Conservation (phyloP, 2,329 filamentous ascomycete species). For the Bipolaris bicolor region DNA sequence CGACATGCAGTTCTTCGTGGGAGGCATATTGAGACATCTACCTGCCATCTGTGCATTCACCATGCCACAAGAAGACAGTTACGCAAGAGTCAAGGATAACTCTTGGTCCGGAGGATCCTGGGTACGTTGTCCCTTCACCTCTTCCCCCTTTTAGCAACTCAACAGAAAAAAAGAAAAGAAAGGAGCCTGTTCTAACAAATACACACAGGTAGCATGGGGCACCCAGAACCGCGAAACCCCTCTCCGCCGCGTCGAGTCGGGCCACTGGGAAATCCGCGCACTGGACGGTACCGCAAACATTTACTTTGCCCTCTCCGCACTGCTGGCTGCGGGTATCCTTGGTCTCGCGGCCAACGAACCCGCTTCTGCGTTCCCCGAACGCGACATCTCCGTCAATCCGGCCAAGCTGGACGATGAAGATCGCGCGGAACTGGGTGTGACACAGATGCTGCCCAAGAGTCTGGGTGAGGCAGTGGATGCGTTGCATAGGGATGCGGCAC, state of each 20-base stretch:
- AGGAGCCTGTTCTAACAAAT: background rate
- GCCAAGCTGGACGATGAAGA: slow-evolving; percentile 44
- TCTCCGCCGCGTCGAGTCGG: slow-evolving; percentile 68
- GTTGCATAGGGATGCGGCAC: slow-evolving; percentile 56
- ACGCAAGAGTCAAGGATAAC: slow-evolving; percentile 70
- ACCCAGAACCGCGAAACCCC: slow-evolving; percentile 80
- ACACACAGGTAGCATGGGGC: slow-evolving; percentile 79
- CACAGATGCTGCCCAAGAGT: slow-evolving; percentile 59
- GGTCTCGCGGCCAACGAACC: slow-evolving; percentile 56
- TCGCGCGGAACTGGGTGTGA: slow-evolving; percentile 60
- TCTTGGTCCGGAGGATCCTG: slow-evolving; percentile 53
- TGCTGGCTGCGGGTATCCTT: slow-evolving; percentile 65
- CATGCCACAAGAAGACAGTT: slow-evolving; percentile 69
- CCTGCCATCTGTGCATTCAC: slow-evolving; percentile 72
- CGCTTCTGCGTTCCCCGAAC: slow-evolving; percentile 57
- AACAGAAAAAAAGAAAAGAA: background rate
- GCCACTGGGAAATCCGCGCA: slow-evolving; percentile 79
- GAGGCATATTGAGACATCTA: slow-evolving; percentile 71
- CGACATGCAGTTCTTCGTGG: slow-evolving; percentile 71
- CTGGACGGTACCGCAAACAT: slow-evolving; percentile 82
- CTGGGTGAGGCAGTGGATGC: slow-evolving; percentile 62
- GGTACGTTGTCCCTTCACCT: background rate
- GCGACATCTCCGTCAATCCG: slow-evolving; percentile 59
- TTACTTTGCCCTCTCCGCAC: slow-evolving; percentile 70
- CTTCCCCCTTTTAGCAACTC: background rate